Percentiles rank a stretch among this genome's conserved stretches.
These are phyloP conservation scores for Agaricus sinodeliciosus DNA, from an alignment of 768 basidiomycete genomes.

Conservation along the genomic window DNA sequence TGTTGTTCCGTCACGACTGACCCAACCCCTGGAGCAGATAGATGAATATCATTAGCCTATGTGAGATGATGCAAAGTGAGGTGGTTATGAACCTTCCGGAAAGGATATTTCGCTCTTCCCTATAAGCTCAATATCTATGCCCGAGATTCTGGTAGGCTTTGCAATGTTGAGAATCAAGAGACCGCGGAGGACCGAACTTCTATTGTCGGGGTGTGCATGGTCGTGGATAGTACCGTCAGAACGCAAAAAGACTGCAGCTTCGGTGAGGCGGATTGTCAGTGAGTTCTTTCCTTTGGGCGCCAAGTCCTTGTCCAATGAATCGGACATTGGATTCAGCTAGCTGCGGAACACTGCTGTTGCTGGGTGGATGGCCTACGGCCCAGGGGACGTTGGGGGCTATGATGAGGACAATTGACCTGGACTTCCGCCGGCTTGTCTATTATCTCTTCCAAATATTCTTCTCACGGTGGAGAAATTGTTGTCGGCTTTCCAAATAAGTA, in stretches of 20 bases:
- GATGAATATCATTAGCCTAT: neutral
- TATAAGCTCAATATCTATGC: slow-evolving; percentile 74
- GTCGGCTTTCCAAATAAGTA: no score
- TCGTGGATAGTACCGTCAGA: slow-evolving; percentile 31
- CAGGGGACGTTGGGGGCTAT: neutral
- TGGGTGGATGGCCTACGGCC: neutral
- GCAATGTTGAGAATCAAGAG: slow-evolving; percentile 47
- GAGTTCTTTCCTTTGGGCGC: slow-evolving; percentile 28
- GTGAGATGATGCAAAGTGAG: neutral
- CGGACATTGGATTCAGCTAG: neutral
- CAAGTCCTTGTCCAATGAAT: neutral
- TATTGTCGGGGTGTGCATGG: slow-evolving; percentile 17
- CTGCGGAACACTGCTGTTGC: neutral
- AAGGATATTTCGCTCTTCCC: slow-evolving; percentile 70
- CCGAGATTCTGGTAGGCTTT: slow-evolving; percentile 82
- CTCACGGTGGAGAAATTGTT: no score
- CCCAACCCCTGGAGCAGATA: slow-evolving; percentile 45
- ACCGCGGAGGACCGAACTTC: slow-evolving; percentile 56
- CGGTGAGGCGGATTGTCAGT: slow-evolving; percentile 56
- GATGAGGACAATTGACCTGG: neutral
- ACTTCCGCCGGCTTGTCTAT: no score
- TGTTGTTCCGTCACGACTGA: slow-evolving; percentile 79
- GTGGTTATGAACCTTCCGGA: slow-evolving; percentile 66
- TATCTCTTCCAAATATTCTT: no score
- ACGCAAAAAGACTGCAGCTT: slow-evolving; percentile 68